A percentile compares a stretch with the other conserved stretches of the same genome.
phyloP scores from a whole-genome alignment of 768 basidiomycete species.

The Trichaptum fuscoviolaceum region DNA sequence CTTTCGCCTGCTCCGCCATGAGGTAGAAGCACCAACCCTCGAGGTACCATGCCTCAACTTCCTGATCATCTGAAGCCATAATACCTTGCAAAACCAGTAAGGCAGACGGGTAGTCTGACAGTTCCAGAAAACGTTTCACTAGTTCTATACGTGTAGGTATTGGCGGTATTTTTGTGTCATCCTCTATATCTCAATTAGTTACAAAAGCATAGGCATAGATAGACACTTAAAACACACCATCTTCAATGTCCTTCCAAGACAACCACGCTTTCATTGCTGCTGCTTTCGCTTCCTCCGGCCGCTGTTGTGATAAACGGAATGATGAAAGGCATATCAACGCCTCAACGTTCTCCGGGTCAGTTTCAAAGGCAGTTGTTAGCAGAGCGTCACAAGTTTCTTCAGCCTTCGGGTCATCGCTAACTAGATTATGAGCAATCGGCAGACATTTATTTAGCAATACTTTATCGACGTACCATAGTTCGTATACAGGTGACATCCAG shows the following conservation, averaged over 20 bases:
- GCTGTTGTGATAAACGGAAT: conserved; percentile 83
- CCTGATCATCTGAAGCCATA: conserved; percentile 76
- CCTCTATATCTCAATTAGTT: conserved; percentile 26
- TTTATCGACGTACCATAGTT: conserved; percentile 63
- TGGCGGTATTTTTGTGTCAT: conserved; percentile 63
- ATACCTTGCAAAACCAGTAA: conserved; percentile 73
- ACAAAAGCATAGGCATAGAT: neutral
- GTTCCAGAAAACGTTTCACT: conserved; percentile 79
- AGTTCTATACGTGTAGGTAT: conserved; percentile 68
- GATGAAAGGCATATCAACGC: conserved; percentile 77
- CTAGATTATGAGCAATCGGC: neutral
- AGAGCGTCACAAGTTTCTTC: conserved; percentile 78
- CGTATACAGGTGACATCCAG: conserved; percentile 90
- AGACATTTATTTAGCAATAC: neutral
- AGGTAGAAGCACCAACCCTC: conserved; percentile 93
- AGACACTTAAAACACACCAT: conserved; percentile 28
- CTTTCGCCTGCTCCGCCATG: conserved; percentile 66
- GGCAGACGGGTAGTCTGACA: conserved; percentile 64
- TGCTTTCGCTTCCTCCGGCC: conserved; percentile 74
- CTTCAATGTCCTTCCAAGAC: conserved; percentile 65
- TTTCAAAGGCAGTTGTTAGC: conserved; percentile 63
- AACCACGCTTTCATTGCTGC: conserved; percentile 65
- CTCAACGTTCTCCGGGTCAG: conserved; percentile 73
- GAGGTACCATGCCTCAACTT: conserved; percentile 90
- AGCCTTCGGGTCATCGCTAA: conserved; percentile 76